Base-by-base conservation (phyloP, 2,329 filamentous ascomycete genomes). In the Nemania sp. region DNA sequence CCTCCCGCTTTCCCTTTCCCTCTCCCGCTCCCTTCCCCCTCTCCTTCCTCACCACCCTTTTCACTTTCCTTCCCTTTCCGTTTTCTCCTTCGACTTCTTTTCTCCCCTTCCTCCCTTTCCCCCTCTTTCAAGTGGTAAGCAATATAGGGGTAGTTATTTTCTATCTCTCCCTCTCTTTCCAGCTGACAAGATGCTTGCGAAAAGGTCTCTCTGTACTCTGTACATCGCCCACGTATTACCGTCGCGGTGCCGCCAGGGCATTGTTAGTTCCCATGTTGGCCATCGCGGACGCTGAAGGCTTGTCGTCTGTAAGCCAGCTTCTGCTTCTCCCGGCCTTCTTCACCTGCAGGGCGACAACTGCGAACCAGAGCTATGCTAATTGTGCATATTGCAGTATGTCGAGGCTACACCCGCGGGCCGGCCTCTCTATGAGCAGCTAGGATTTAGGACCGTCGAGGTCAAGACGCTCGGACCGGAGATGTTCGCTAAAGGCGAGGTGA, bases 151-250 rank as follows among this genome's bases (percentile, higher is more conserved):
- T n/a, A n/a, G n/a, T n/a, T n/a, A n/a, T n/a, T 37, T 24, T 34
- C 28, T 14, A 9, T 31, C 28, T 31, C 28, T 31, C 28, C 9
- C 28, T 3, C 28, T 31, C 28, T 9, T 31, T 28, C n/a, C n/a
- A 3, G 9, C 28, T 31, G 11, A 39, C 12, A 42, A n/a, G n/a
- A 36, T 7, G 22, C 11, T n/a, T 12, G 12, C 19, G 30, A 50
- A 31, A 75, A 75, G 73, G 70, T 5, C 67, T 73, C 6, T 66
- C 70, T 9, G 61, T 76, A 5, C 63, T 76, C 9, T 67, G 60
- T 36, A 72, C 71, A 2, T 60, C 66, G 15, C 69, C 72, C 4
- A 61, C 60, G 9, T 71, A 74, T 47, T 66, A 72, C 43, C 61
- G 70, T 22, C 67, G 64, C 37, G 73, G 74, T 0, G 64, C 73